Percentiles rank a stretch among this genome's conserved stretches.
These are phyloP conservation scores for Bruguiera sexangula DNA, from an alignment of 345 rosid genomes.

Conservation along the genomic window DNA sequence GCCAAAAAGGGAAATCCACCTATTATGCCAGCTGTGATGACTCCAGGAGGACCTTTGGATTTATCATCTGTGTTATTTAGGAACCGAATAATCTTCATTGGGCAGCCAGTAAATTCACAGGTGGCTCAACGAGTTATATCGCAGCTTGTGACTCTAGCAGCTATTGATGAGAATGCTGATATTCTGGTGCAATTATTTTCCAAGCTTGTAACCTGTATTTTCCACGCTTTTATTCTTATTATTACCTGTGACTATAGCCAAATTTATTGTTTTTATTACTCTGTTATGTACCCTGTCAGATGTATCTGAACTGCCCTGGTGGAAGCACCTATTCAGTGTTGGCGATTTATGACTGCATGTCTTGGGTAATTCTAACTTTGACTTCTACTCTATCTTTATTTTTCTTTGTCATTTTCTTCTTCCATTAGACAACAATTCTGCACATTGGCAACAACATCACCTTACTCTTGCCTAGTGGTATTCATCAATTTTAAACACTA, in stretches of 20 bases:
- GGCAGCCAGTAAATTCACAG: conserved; percentile 70
- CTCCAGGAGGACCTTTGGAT: conserved; percentile 88
- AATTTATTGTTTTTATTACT: conserved; percentile 10
- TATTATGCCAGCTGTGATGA: conserved; percentile 79
- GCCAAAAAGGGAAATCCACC: conserved; percentile 77
- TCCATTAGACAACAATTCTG: not conserved
- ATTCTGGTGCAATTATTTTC: conserved; percentile 54
- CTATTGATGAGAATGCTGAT: conserved; percentile 84
- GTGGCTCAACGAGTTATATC: conserved; percentile 93
- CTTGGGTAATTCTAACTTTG: conserved; percentile 54
- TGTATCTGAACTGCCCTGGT: conserved; percentile 89
- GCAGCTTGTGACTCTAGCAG: conserved; percentile 85
- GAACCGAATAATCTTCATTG: conserved; percentile 84
- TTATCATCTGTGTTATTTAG: conserved; percentile 78
- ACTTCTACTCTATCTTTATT: conserved; percentile 2
- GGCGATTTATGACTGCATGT: conserved; percentile 96
- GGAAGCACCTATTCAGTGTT: conserved; percentile 85
- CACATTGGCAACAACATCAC: not conserved
- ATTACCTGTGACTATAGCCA: not conserved
- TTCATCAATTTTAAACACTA: not conserved
- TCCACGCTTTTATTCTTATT: not conserved
- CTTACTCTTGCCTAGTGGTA: not conserved
- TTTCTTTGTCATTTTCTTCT: not conserved
- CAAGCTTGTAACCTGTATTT: conserved; percentile 5
- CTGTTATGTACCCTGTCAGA: conserved; percentile 36